phyloP scores from a whole-genome alignment of 2,329 filamentous ascomycete species.

The Alternaria tenuissima region DNA sequence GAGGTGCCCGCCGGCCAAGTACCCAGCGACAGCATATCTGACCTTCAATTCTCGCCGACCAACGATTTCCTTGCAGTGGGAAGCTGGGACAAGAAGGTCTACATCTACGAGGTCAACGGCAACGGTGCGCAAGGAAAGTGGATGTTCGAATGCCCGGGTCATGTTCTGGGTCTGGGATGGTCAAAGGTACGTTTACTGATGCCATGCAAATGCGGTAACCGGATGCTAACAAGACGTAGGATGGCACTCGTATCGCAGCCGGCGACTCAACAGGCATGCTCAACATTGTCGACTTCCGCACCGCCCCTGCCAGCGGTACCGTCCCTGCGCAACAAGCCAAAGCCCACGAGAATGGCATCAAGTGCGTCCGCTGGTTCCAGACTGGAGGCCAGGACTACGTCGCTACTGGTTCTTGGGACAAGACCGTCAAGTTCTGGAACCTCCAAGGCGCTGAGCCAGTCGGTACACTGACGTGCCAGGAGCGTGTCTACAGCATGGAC shows the following conservation, averaged over 20 bases:
- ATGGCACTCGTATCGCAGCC: slow-evolving; percentile 87
- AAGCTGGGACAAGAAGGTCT: slow-evolving; percentile 98
- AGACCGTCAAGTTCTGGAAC: slow-evolving; percentile 91
- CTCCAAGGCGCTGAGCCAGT: slow-evolving; percentile 70
- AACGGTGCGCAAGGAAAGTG: slow-evolving; percentile 86
- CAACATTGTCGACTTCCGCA: slow-evolving; percentile 81
- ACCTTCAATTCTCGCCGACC: slow-evolving; percentile 80
- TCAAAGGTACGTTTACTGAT: slow-evolving; percentile 71
- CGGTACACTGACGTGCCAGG: slow-evolving; percentile 72
- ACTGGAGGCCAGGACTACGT: slow-evolving; percentile 77
- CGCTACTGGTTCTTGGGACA: slow-evolving; percentile 92
- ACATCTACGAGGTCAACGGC: slow-evolving; percentile 91
- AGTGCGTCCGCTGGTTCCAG: slow-evolving; percentile 71
- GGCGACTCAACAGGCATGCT: slow-evolving; percentile 91
- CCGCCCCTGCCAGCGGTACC: slow-evolving; percentile 49
- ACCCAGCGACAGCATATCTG: slow-evolving; percentile 89
- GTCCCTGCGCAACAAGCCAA: slow-evolving; percentile 66
- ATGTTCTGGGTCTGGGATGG: slow-evolving; percentile 86
- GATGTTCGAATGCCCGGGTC: slow-evolving; percentile 80
- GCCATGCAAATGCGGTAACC: background rate
- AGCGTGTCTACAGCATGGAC: slow-evolving; percentile 91
- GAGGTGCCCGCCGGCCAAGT: slow-evolving; percentile 70
- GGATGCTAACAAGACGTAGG: slow-evolving; percentile 61
- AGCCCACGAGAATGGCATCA: slow-evolving; percentile 80
- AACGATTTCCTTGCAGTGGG: slow-evolving; percentile 85